Percentiles rank a stretch among this genome's conserved stretches.
Conservation (phyloP, 2,329 filamentous ascomycete genomes). For the Aspergillus amoenus region DNA sequence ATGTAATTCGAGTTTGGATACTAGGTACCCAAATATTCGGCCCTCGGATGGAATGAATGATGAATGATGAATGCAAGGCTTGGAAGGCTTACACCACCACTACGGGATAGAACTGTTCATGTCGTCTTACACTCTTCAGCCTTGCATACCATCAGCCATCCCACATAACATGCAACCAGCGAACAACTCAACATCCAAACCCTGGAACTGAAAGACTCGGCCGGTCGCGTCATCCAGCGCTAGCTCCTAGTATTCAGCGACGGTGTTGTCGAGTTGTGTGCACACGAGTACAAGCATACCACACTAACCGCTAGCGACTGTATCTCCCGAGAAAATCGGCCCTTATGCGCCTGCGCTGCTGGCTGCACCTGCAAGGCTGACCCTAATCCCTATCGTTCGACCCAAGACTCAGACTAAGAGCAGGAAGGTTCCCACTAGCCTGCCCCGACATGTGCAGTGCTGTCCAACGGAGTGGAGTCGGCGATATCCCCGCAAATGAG, state of each 20-base stretch:
- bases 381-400: not conserved
- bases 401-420: not conserved
- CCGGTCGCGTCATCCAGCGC: not conserved
- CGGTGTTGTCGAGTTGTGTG: not conserved
- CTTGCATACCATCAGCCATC: not conserved
- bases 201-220: not conserved
- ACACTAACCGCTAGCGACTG: not conserved
- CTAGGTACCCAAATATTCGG: not conserved
- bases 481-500: conserved; percentile 17
- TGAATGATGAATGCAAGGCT: not conserved
- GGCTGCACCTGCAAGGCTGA: conserved; percentile 1
- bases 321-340: not conserved
- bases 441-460: conserved; percentile 2
- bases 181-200: not conserved
- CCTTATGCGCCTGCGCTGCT: too few relatives aligned
- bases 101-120: not conserved
- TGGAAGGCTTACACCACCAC: not conserved
- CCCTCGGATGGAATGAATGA: too few relatives aligned
- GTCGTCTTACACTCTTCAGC: not conserved
- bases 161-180: not conserved
- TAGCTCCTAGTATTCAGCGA: too few relatives aligned
- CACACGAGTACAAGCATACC: not conserved
- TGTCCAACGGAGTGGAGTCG: conserved; percentile 3
- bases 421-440: not conserved
- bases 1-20: not conserved